Evolutionary conservation across 805 yeast species (phyloP).

Genomic region (Candida quercuum): DNA sequence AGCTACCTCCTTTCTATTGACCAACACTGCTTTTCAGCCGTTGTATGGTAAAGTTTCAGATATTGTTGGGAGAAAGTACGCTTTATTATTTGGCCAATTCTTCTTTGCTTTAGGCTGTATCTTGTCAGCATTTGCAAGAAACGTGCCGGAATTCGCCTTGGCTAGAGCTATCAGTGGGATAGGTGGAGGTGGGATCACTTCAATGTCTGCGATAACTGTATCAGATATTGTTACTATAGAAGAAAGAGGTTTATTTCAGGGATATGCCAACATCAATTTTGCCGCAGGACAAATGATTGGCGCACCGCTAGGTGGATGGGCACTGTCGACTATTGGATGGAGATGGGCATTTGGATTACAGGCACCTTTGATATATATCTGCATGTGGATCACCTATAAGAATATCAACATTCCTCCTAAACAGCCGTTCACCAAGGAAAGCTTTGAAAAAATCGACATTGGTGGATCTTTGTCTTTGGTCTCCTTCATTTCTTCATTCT

Average conservation of each 20-base stretch:
- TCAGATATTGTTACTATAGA: slow-evolving; percentile 48
- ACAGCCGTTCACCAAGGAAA: slow-evolving; percentile 19
- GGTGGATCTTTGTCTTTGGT: slow-evolving; percentile 32
- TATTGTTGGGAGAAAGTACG: slow-evolving; percentile 45
- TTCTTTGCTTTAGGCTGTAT: slow-evolving; percentile 41
- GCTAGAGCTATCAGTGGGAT: slow-evolving; percentile 50
- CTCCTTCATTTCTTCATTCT: slow-evolving; percentile 23
- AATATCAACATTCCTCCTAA: slow-evolving; percentile 5
- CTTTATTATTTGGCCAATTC: slow-evolving; percentile 36
- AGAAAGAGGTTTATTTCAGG: slow-evolving; percentile 48
- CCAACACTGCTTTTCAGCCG: slow-evolving; percentile 69
- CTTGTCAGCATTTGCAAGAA: slow-evolving; percentile 32
- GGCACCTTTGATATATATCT: slow-evolving; percentile 27
- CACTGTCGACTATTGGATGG: slow-evolving; percentile 31
- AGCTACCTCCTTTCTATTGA: slow-evolving; percentile 60
- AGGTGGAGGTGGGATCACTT: slow-evolving; percentile 51
- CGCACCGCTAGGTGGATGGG: slow-evolving; percentile 34
- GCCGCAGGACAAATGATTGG: slow-evolving; percentile 35
- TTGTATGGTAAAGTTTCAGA: slow-evolving; percentile 65
- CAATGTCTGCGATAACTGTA: slow-evolving; percentile 44
- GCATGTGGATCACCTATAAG: slow-evolving; percentile 21
- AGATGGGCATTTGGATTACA: slow-evolving; percentile 36
- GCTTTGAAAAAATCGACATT: slow-evolving; percentile 30
- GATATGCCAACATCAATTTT: slow-evolving; percentile 35
- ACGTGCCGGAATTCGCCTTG: slow-evolving; percentile 38